Evolutionary conservation across 768 basidiomycete species (phyloP).

Genomic region (Leccinum subgranulosum): DNA sequence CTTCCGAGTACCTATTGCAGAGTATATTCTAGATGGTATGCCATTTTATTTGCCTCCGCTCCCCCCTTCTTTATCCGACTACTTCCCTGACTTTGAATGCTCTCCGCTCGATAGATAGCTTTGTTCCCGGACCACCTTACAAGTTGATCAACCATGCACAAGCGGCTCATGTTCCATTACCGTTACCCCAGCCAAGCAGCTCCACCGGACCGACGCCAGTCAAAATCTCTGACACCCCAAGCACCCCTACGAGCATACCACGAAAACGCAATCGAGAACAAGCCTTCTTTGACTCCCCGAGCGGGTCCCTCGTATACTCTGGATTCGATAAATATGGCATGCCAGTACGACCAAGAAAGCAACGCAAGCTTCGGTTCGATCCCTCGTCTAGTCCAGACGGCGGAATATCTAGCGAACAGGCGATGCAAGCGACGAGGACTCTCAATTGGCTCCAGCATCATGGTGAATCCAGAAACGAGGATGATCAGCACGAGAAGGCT

Average conservation of each 20-base stretch:
- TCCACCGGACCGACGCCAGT: neutral
- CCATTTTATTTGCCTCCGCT: neutral
- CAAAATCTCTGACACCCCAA: slow-evolving; percentile 22
- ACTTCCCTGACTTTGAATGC: slow-evolving; percentile 3
- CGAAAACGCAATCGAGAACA: slow-evolving; percentile 30
- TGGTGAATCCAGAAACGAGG: neutral
- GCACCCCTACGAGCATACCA: slow-evolving; percentile 19
- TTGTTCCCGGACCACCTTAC: slow-evolving; percentile 19
- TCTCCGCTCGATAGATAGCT: slow-evolving; percentile 11
- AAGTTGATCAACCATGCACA: slow-evolving; percentile 1
- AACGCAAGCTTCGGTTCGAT: slow-evolving; percentile 15
- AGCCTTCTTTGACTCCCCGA: slow-evolving; percentile 28
- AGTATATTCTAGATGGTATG: slow-evolving; percentile 32
- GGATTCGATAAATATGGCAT: slow-evolving; percentile 30
- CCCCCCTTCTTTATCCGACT: neutral
- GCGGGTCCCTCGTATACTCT: slow-evolving; percentile 24
- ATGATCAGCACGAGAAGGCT: neutral
- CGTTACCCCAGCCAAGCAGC: neutral
- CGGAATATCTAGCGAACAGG: neutral
- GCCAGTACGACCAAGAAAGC: slow-evolving; percentile 29
- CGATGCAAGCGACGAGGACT: neutral
- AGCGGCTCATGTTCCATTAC: neutral
- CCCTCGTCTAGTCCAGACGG: slow-evolving; percentile 21
- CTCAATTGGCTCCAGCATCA: slow-evolving; percentile 2
- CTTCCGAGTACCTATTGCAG: slow-evolving; percentile 25